Base-by-base conservation (phyloP, 108 stramenopile genomes). In the Schizochytrium sp. region DNA sequence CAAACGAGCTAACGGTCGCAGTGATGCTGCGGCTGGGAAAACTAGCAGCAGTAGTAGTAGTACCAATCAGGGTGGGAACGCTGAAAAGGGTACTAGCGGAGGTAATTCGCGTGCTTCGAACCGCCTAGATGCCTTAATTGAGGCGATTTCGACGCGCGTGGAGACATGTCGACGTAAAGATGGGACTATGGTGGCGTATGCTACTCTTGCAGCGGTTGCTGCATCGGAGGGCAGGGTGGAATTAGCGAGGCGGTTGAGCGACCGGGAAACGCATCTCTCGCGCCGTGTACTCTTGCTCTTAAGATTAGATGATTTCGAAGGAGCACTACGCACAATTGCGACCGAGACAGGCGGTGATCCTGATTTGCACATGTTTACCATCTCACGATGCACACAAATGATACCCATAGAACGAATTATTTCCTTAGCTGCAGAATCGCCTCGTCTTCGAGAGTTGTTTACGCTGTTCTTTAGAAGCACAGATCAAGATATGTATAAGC, bases 291-390 rank as follows among this genome's bases (percentile, higher is more conserved):
- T 83, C 10, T 53, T 83, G 15, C 2, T 83, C 15, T 53, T 83
- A 17, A 83, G 55, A 53, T 47, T 83, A 10, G 50, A 83, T 47
- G 76, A 83, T 28, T 83, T 47, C n/a, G 76, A 83, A 42, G 76
- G 76, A 10, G 76, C 76, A 53, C 76, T 83, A 5, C 76, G 76
- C 47, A 55, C 76, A 38, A 49, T 83, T 10, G 50, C 53, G 50
- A 83, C 50, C 76, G 76, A 83, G 47, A 55, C 76, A 1, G 76
- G 76, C 76, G 50, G 47, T 47, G 76, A 83, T 42, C 76, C 76
- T 8, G 76, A 83, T 50, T 42, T 83, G 76, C 76, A 83, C 28
- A 55, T 83, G 53, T 83, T 83, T 53, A 55, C 53, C 15, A 28
- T 83, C 47, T 10, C 50, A 0, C 5, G 53, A 12, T 83, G 76